Base-by-base conservation (phyloP, 2,329 filamentous ascomycete species). In the Claviceps spartinae region DNA sequence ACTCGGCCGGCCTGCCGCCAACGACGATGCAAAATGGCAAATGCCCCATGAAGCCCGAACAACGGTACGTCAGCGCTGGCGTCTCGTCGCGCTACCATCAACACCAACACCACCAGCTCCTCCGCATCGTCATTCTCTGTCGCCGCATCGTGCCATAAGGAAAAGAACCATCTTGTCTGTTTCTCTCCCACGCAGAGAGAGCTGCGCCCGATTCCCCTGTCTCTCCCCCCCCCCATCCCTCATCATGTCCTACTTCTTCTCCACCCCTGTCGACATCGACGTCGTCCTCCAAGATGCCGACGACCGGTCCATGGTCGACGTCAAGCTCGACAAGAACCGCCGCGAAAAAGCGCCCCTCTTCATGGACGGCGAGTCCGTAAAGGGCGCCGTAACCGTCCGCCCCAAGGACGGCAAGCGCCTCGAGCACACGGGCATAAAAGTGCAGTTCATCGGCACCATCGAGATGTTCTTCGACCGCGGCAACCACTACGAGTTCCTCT, bases 381-480 rank as follows among this genome's bases (percentile, higher is more conserved):
- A 95, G 75, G 93, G 91, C 63, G 86, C 86, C 49, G 90, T 98
- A 55, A 98, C 93, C 7, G 83, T 98, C 60, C 77, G 93, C 60
- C 93, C 93, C 48, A 98, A 98, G 72, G 93, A 98, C 76, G 93
- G 93, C 65, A 97, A 97, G 77, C 82, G 93, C 56, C 76, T 98
- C 64, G 93, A 98, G 71, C 93, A 98, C 70, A 97, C 90, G 11
- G 93, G 93, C 61, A 96, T 98, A 78, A 98, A 98, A 73, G 91
- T 98, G 62, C 93, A 98, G 68, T 98, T 98, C 74, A 96, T 98
- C 63, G 93, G 93, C 67, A 94, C 90, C 57, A 98, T 98, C 76
- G 93, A 98, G 69, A 98, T 98, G 93, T 98, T 97, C 79, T 98
- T 95, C 70, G 93, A 98, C 69, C 88, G 93, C 65, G 91, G 91